These are phyloP conservation scores for Nakazawaea holstii DNA, from an alignment of 805 yeast genomes.

Conservation along the genomic window DNA sequence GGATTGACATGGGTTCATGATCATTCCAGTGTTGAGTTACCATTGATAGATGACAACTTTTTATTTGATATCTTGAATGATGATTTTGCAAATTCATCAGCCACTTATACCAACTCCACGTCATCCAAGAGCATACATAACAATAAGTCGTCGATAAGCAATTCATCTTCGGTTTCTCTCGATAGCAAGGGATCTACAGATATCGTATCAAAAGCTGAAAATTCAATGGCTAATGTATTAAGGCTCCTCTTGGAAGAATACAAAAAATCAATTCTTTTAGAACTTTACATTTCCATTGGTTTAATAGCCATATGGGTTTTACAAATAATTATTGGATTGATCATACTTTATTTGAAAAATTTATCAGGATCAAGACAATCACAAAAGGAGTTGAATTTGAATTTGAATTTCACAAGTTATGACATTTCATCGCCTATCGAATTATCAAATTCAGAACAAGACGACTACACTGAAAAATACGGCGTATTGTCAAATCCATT, in stretches of 20 bases:
- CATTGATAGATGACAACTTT: constrained; percentile 36
- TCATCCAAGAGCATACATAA: too few species aligned
- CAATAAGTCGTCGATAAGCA: too few species aligned
- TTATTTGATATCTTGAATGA: background rate
- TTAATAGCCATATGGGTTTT: constrained; percentile 44
- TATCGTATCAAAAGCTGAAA: constrained; percentile 16
- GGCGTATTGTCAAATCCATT: background rate
- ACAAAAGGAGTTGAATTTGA: too few species aligned
- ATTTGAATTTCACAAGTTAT: too few species aligned
- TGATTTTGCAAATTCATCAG: constrained; percentile 10
- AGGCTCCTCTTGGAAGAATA: constrained; percentile 27
- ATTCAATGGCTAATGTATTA: constrained; percentile 20
- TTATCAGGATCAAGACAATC: too few species aligned
- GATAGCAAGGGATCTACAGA: constrained; percentile 1
- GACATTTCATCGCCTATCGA: too few species aligned
- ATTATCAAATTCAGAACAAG: background rate
- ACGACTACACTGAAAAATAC: background rate
- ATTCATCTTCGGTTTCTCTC: too few species aligned
- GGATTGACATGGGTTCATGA: constrained; percentile 79
- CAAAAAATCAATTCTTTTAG: constrained; percentile 32
- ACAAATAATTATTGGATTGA: constrained; percentile 35
- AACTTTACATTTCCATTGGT: constrained; percentile 39
- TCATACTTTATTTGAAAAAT: constrained; percentile 1
- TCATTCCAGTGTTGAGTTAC: constrained; percentile 54
- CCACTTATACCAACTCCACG: too few species aligned